Evolutionary conservation across 1,284 basidiomycete species (phyloP), one percentile per base, ranked within the genome.

Genomic region (Meripilus lineatus): DNA sequence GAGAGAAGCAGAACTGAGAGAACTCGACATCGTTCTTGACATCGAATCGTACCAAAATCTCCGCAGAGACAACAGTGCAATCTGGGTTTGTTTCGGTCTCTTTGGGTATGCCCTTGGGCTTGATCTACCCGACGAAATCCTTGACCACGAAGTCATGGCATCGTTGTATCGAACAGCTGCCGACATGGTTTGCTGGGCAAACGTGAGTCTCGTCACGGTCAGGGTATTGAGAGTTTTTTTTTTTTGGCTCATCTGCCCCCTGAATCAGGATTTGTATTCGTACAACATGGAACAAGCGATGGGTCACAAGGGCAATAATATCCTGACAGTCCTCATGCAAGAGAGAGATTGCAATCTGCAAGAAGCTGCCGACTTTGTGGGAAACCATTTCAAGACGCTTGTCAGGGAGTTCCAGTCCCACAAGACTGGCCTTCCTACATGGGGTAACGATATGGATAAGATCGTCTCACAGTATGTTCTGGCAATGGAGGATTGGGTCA

Each of bases 231-330:
- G 10, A 30, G n/a, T 30, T 8, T n/a, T 30, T n/a, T 10, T 10
- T 8, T 30, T n/a, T 8, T 30, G 8, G 28, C 8, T 30, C n/a
- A n/a, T n/a, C n/a, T n/a, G n/a, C n/a, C n/a, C n/a, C n/a, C 8
- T n/a, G n/a, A n/a, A n/a, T 10, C 50, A 84, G 83, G 82, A 85
- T 44, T 64, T 84, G 11, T 84, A 84, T 54, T 84, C 81, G 6
- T 86, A 84, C 62, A 77, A 82, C 58, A 78, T 81, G 72, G 82
- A 86, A 55, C 79, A 83, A 57, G 73, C 78, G 32, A 81, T 78
- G 58, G 82, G 81, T 15, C 75, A 76, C 46, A 70, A 67, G n/a
- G 75, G 75, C 38, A 82, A 81, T 57, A 85, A 85, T 54, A 69
- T 84, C 50, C 68, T 86, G 34, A 80, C 80, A 3, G 79, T 85